Evolutionary conservation across 2,329 filamentous ascomycete species (phyloP).

Genomic region (Bipolaris cookei): DNA sequence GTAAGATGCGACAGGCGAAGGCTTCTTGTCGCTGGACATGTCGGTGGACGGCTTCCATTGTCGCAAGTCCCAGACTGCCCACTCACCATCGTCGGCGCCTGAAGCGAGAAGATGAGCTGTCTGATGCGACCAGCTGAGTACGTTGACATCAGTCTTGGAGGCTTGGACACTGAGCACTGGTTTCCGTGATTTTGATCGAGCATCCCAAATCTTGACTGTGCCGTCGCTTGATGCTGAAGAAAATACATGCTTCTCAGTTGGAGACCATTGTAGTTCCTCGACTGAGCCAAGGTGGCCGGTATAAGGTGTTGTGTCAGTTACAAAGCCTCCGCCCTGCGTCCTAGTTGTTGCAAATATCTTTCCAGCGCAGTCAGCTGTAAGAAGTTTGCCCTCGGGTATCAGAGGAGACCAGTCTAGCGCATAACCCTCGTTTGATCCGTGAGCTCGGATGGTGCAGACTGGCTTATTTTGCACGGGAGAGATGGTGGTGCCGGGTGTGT

Average conservation of each 20-base stretch:
- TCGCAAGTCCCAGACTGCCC: slow-evolving; percentile 94
- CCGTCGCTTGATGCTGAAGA: slow-evolving; percentile 93
- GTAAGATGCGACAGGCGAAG: slow-evolving; percentile 89
- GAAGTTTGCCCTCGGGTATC: slow-evolving; percentile 78
- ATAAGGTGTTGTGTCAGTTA: slow-evolving; percentile 83
- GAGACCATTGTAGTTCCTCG: slow-evolving; percentile 97
- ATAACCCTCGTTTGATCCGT: slow-evolving; percentile 88
- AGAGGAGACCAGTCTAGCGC: slow-evolving; percentile 95
- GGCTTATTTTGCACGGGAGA: slow-evolving; percentile 87
- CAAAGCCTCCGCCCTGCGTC: slow-evolving; percentile 86
- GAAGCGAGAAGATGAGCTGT: slow-evolving; percentile 89
- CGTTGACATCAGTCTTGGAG: slow-evolving; percentile 87
- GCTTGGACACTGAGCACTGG: slow-evolving; percentile 87
- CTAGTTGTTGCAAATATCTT: slow-evolving; percentile 87
- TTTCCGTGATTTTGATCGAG: slow-evolving; percentile 85
- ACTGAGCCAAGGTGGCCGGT: slow-evolving; percentile 83
- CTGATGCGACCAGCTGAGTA: slow-evolving; percentile 91
- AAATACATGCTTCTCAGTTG: slow-evolving; percentile 90
- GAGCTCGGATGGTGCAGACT: slow-evolving; percentile 82
- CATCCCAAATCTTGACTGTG: slow-evolving; percentile 94
- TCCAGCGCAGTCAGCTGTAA: slow-evolving; percentile 91
- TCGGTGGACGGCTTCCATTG: slow-evolving; percentile 79
- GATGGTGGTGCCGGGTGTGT: slow-evolving; percentile 82
- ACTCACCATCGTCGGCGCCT: slow-evolving; percentile 90
- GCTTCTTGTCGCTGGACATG: slow-evolving; percentile 57